Evolutionary conservation across 2,329 filamentous ascomycete genomes (phyloP).

Genomic region (Cercospora zeina): DNA sequence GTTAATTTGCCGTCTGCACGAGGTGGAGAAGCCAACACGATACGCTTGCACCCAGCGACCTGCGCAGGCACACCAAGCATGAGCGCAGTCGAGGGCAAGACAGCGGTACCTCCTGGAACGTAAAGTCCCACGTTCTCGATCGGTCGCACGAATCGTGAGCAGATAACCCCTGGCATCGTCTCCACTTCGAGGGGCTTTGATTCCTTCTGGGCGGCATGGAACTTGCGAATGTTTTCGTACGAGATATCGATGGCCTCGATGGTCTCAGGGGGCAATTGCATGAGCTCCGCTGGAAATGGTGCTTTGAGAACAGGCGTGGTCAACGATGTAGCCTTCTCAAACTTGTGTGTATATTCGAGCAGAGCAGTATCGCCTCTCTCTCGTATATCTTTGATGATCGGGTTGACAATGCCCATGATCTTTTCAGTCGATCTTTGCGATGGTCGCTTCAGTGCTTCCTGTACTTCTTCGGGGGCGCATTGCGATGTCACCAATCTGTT

Average conservation of each 20-base stretch:
- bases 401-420: conserved; percentile 85
- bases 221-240: conserved; percentile 90
- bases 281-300: conserved; percentile 80
- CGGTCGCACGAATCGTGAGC: conserved; percentile 85
- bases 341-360: conserved; percentile 93
- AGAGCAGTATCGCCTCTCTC: conserved; percentile 82
- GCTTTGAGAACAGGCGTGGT: conserved; percentile 86
- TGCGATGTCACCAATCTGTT: conserved; percentile 70
- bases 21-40: conserved; percentile 89
- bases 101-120: conserved; percentile 91
- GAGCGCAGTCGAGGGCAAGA: conserved; percentile 93
- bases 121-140: conserved; percentile 97
- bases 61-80: conserved; percentile 98
- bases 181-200: conserved; percentile 80
- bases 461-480: conserved; percentile 64
- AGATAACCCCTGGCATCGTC: conserved; percentile 96
- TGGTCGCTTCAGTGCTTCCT: conserved; percentile 76
- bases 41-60: conserved; percentile 94
- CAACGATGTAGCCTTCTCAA: conserved; percentile 90
- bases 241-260: conserved; percentile 90
- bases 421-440: conserved; percentile 93
- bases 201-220: conserved; percentile 83
- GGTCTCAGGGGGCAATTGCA: conserved; percentile 81
- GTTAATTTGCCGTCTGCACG: conserved; percentile 86
- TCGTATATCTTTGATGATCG: conserved; percentile 87